Evolutionary conservation across 805 yeast genomes (phyloP).

Genomic region (Cyberlindnera euphorbiae): DNA sequence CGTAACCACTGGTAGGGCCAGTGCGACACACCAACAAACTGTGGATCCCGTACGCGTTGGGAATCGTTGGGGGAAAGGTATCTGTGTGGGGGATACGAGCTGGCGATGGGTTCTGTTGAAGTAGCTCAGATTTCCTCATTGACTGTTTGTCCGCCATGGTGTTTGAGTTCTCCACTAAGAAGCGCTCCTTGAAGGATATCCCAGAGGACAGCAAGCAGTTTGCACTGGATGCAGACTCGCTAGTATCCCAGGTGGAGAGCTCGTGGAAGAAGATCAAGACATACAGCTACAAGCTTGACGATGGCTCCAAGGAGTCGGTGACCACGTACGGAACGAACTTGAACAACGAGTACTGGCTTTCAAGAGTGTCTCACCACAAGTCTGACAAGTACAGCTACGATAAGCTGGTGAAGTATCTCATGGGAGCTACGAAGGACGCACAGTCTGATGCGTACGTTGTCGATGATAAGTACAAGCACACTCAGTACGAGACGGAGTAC

Average conservation of each 20-base stretch:
- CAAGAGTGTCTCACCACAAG: constrained; percentile 27
- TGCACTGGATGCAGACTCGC: constrained; percentile 22
- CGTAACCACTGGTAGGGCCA: no score
- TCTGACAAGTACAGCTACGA: constrained; percentile 23
- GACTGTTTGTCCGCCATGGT: constrained; percentile 3
- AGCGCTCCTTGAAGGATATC: constrained; percentile 11
- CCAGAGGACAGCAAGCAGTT: constrained; percentile 19
- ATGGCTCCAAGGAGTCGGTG: constrained; percentile 25
- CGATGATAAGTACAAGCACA: constrained; percentile 27
- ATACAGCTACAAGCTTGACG: constrained; percentile 25
- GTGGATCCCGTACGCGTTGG: no score
- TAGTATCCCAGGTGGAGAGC: constrained; percentile 20
- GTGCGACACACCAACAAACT: no score
- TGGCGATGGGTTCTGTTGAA: no score
- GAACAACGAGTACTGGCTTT: constrained; percentile 31
- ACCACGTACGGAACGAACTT: constrained; percentile 27
- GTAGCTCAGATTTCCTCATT: no score
- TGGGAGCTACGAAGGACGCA: constrained; percentile 24
- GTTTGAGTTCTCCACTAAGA: constrained; percentile 16
- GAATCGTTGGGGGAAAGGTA: no score
- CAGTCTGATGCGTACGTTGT: constrained; percentile 14
- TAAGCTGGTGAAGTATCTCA: constrained; percentile 24
- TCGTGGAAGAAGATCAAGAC: constrained; percentile 31
- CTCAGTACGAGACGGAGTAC: constrained; percentile 30
- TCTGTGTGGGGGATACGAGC: no score